Percentiles rank a stretch among this genome's conserved stretches.
phyloP scores from a whole-genome alignment of 805 yeast species.

The Zygotorulaspora danielsina region DNA sequence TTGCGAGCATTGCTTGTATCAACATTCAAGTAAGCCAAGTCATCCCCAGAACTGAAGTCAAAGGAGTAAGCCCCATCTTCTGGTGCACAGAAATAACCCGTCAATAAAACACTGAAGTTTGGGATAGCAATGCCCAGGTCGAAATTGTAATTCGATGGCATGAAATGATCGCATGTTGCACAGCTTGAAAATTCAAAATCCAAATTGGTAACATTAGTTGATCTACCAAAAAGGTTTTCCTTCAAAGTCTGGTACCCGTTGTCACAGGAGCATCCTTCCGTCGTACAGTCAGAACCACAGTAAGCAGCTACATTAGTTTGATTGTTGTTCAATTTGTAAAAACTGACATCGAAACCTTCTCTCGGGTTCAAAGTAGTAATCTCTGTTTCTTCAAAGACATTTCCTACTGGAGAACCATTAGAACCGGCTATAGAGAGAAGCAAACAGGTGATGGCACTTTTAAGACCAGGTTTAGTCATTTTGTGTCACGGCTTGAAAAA shows the following conservation, averaged over 20 bases:
- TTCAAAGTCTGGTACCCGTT: background rate
- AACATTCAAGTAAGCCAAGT: slow-evolving; percentile 1
- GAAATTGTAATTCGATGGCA: background rate
- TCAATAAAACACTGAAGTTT: slow-evolving; percentile 1
- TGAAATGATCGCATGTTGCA: slow-evolving; percentile 3
- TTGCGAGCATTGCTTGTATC: background rate
- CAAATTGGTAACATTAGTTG: slow-evolving; percentile 3
- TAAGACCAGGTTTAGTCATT: slow-evolving; percentile 5
- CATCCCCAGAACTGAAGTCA: background rate
- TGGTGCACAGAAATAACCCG: slow-evolving; percentile 1
- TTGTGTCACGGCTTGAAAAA: slow-evolving; percentile 1
- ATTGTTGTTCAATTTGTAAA: background rate
- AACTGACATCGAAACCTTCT: slow-evolving; percentile 2
- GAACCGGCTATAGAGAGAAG: background rate
- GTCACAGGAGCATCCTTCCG: slow-evolving; percentile 1
- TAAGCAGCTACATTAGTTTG: slow-evolving; percentile 1
- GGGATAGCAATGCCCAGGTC: background rate
- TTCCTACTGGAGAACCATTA: slow-evolving; percentile 3
- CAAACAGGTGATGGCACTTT: slow-evolving; percentile 1
- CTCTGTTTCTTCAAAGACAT: background rate
- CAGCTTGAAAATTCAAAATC: slow-evolving; percentile 2
- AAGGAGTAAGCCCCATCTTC: background rate
- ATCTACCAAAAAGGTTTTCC: slow-evolving; percentile 1
- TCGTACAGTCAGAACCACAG: slow-evolving; percentile 3
- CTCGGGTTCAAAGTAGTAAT: slow-evolving; percentile 2